These are phyloP conservation scores for Ziziphus jujuba DNA, from an alignment of 306 rosid species.

Conservation along the genomic window DNA sequence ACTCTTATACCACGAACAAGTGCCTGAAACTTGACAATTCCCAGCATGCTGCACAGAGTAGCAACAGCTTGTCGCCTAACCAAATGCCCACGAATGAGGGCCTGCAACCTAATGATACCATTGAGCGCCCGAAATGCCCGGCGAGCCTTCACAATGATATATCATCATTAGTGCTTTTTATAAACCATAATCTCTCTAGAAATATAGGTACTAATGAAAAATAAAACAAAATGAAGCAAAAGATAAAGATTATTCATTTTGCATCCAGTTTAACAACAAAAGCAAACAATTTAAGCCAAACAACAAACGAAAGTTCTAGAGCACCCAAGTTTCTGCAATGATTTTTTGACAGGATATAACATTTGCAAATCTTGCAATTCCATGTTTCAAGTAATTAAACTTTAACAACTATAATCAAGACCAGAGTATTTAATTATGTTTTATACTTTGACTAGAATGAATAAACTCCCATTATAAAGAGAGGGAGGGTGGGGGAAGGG, in stretches of 20 bases:
- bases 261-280: not conserved
- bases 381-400: too few relatives aligned
- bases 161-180: slow-evolving; percentile 30
- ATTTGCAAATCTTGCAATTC: not conserved
- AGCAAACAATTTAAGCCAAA: not conserved
- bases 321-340: not conserved
- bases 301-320: not conserved
- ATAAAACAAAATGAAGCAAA: not conserved
- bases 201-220: not conserved
- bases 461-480: too few relatives aligned
- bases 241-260: not conserved
- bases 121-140: slow-evolving; percentile 92
- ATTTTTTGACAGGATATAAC: not conserved
- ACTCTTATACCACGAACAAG: slow-evolving; percentile 69
- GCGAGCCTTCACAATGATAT: slow-evolving; percentile 79
- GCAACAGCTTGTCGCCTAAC: slow-evolving; percentile 97
- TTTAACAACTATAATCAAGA: too few relatives aligned
- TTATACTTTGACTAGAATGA: too few relatives aligned
- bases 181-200: not conserved
- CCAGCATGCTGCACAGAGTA: slow-evolving; percentile 77
- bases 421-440: too few relatives aligned
- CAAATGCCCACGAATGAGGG: slow-evolving; percentile 98
- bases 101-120: slow-evolving; percentile 99
- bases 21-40: slow-evolving; percentile 89
- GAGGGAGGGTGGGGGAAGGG: too few relatives aligned